Base-by-base conservation (phyloP, 148 eudicot genomes). In the Pharnaceum exiguum region DNA sequence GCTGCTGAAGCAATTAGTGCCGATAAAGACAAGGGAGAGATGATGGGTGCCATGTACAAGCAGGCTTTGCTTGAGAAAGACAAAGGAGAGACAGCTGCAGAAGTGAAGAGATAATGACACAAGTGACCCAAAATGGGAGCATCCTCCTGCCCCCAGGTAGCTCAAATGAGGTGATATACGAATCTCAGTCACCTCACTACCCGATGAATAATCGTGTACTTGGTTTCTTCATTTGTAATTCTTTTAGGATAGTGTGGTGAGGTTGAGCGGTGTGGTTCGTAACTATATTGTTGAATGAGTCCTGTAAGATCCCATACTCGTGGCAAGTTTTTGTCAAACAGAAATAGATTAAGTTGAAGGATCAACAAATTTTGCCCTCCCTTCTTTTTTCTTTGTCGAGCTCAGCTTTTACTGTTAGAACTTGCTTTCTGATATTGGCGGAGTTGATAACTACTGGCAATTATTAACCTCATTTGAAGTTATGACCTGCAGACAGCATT, bases 61-160 rank as follows among this genome's bases (percentile, higher is more conserved):
- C 89, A 83, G 63, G 95, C 96, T 63, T 42, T 89, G 57, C 69
- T 73, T 8, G 81, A 88, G 77, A 64, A 77, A 69, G 72, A 71
- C 29, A 84, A 85, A 72, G 75, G 82, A 30, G 83, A 80, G 43
- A 69, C 48, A 42, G 42, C 56, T 46, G 65, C 71, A 22, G 78
- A 70, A 33, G 37, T 18, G 27, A 46, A 28, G 25, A 31, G n/a
- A n/a, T n/a, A 29, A 38, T n/a, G 67, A n/a, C 43, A 27, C 21
- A 62, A 69, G 35, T 29, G 37, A 39, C 21, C 62, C 9, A 62
- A 62, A n/a, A n/a, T n/a, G n/a, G n/a, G n/a, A 50, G 24, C 36
- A 37, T 36, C 36, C 31, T 38, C 38, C 19, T n/a, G 15, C 32
- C 24, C 61, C 49, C 44, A 55, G 18, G 35, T 42, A 69, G 42